Evolutionary conservation across 768 basidiomycete species (phyloP).

Genomic region (Kondoa malvinella): DNA sequence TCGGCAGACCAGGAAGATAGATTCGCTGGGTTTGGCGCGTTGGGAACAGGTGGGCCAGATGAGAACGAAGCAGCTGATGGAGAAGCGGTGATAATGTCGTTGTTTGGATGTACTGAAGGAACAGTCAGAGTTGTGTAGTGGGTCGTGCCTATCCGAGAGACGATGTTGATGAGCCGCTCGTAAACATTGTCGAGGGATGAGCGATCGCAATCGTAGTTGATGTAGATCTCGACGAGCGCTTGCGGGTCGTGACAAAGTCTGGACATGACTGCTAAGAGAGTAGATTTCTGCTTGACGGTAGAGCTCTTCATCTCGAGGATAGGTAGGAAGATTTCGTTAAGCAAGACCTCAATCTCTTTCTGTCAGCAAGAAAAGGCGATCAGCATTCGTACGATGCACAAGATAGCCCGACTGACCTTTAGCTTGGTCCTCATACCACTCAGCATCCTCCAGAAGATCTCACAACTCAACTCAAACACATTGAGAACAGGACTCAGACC

Average conservation of each 20-base stretch:
- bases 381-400: too few species aligned
- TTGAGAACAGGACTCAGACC: slow-evolving; percentile 88
- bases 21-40: background rate
- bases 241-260: slow-evolving; percentile 89
- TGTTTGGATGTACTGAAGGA: slow-evolving; percentile 10
- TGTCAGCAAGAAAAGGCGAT: slow-evolving; percentile 34
- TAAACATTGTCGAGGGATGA: slow-evolving; percentile 92
- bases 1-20: background rate
- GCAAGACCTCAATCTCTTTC: slow-evolving; percentile 98
- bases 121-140: slow-evolving; percentile 31
- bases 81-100: slow-evolving; percentile 7
- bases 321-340: slow-evolving; percentile 96
- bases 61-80: slow-evolving; percentile 8
- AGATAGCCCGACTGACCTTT: slow-evolving; percentile 46
- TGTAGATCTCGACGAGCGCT: slow-evolving; percentile 90
- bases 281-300: slow-evolving; percentile 82
- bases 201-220: slow-evolving; percentile 97
- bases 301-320: slow-evolving; percentile 96
- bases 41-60: slow-evolving; percentile 5
- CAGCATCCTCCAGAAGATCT: slow-evolving; percentile 95
- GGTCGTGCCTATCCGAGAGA: slow-evolving; percentile 70
- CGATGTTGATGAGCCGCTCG: slow-evolving; percentile 91
- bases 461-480: slow-evolving; percentile 93
- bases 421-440: slow-evolving; percentile 84
- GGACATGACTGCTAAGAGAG: slow-evolving; percentile 66